These are phyloP conservation scores for Boletellus emodensis DNA, from an alignment of 768 basidiomycete species.

Conservation along the genomic window DNA sequence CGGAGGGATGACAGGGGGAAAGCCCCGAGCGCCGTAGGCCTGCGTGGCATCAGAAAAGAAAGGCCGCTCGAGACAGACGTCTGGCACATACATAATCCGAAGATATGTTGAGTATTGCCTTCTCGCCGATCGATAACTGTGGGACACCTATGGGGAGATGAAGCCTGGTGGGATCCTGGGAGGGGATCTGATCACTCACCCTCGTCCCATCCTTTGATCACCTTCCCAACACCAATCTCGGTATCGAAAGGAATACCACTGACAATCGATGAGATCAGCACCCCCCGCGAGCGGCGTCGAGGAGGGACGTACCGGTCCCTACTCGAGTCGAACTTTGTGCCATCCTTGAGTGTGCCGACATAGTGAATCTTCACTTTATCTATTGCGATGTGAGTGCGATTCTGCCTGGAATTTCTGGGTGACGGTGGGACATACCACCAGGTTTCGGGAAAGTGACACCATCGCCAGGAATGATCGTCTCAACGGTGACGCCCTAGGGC, in stretches of 20 bases:
- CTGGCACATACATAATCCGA: slow-evolving; percentile 68
- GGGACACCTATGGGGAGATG: slow-evolving; percentile 53
- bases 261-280: slow-evolving; percentile 12
- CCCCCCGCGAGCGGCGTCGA: not conserved
- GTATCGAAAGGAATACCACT: slow-evolving; percentile 63
- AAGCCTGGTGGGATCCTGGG: not conserved
- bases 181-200: slow-evolving; percentile 41
- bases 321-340: slow-evolving; percentile 71
- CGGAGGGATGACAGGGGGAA: slow-evolving; percentile 74
- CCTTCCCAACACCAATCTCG: slow-evolving; percentile 72
- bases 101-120: slow-evolving; percentile 60
- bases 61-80: not conserved
- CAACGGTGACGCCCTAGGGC: slow-evolving; percentile 66
- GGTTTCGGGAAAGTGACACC: slow-evolving; percentile 57
- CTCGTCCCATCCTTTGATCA: slow-evolving; percentile 91
- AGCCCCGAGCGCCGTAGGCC: slow-evolving; percentile 74
- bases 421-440: slow-evolving; percentile 52
- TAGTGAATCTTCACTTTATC: slow-evolving; percentile 79
- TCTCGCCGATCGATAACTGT: slow-evolving; percentile 72
- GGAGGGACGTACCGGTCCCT: slow-evolving; percentile 54
- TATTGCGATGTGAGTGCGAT: slow-evolving; percentile 33
- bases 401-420: slow-evolving; percentile 3
- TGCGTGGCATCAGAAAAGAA: slow-evolving; percentile 25
- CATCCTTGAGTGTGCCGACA: slow-evolving; percentile 64
- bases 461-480: slow-evolving; percentile 58